Evolutionary conservation across 2,329 filamentous ascomycete genomes (phyloP), one percentile per base, ranked within the genome.

Genomic region (Davidsoniella virescens): DNA sequence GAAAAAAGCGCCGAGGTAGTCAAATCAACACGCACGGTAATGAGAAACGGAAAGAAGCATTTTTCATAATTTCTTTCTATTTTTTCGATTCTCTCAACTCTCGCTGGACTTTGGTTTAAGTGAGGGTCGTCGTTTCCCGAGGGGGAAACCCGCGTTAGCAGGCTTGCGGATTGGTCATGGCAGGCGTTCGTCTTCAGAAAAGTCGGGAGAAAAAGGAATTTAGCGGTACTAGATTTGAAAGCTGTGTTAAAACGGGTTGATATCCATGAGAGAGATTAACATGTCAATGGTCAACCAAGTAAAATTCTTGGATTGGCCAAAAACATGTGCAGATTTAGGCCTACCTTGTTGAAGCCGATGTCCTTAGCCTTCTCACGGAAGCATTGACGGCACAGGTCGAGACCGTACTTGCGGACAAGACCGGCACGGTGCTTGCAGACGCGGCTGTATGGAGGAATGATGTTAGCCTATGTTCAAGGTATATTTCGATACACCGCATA

Each of bases 391-490:
- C 80, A 84, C 67, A 84, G 78, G 72, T 94, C 87, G 63, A 95
- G 79, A 67, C 92, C 90, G 76, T 98, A 98, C 78, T 98, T 98
- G 78, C 92, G 88, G 81, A 98, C 94, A 62, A 98, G 82, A 93
- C 92, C 92, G 66, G 92, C 90, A 67, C 79, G 82, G 84, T 98
- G 90, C 67, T 87, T 87, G 86, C 75, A 79, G 65, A 78, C 73
- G 58, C 75, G 75, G 75, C 75, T 78, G 59, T 58, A 59, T 9
- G 55, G 29, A 33, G 29, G 9, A 33, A 33, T 33, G 3, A 9
- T 9, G 29, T 33, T 33, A 33, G 29, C 29, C 8, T 4, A 33
- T 9, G 29, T 33, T 33, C 29, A 33, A 9, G 29, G 29, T 33
- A 8, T 0, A 12, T 33, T 49, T 46, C 17, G 20, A 18, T 26